Evolutionary conservation across 148 eudicot species (phyloP), one percentile per base, ranked within the genome.

Genomic region (Selenicereus undatus): DNA sequence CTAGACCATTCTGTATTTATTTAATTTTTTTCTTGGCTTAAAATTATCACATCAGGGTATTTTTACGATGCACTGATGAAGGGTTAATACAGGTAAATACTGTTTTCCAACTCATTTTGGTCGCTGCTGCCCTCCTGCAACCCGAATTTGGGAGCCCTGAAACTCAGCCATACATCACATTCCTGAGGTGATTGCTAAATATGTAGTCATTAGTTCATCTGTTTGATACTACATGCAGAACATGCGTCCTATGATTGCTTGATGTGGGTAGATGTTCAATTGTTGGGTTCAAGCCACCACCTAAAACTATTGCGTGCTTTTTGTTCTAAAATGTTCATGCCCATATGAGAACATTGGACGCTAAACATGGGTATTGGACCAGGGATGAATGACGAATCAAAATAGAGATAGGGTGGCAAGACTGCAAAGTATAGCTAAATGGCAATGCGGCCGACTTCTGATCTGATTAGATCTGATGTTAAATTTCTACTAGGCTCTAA

Each of bases 41-140:
- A 60, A 56, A 21, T 79, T 66, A 27, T 66, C 35, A 27, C 71
- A 26, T 30, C 16, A 42, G 20, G 20, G 81, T 14, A 54, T 22
- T 27, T 80, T 70, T 51, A 71, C 24, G 48, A 43, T 73, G 26
- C 24, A 30, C 58, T 73, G 56, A 81, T 30, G 26, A 20, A 17
- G 45, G 16, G 48, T 81, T 2, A 43, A 24, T 27, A 62, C 87
- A 96, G 99, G 99, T 93, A 22, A 96, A 96, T 85, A 96, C 99
- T 69, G 89, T 94, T 81, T 88, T 96, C 76, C 99, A 96, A 81
- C 84, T 96, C 75, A 80, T 82, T 66, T 77, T 96, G 76, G 97
- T 96, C 27, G 92, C 98, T 71, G 94, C 86, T 62, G 99, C 97
- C 74, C 97, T 96, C 58, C 94, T 96, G 78, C 99, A 96, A 81